Conservation (phyloP, 148 eudicot species). For the Agrostemma githago region DNA sequence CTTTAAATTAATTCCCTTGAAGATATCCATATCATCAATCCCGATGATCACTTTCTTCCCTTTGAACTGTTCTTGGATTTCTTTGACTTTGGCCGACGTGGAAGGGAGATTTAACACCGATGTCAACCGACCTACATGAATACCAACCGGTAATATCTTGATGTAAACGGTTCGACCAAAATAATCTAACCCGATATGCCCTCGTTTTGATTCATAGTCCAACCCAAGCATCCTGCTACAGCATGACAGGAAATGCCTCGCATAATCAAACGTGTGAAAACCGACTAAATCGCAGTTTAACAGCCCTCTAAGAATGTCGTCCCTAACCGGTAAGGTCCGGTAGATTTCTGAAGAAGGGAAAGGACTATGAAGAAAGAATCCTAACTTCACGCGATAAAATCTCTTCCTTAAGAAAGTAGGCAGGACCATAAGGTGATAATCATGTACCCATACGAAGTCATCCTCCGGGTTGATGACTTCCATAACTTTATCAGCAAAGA, state of each 20-base stretch:
- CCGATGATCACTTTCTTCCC: slow-evolving; percentile 59
- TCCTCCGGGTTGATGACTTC: slow-evolving; percentile 70
- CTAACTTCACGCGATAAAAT: slow-evolving; percentile 58
- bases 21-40: slow-evolving; percentile 77
- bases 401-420: slow-evolving; percentile 71
- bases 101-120: slow-evolving; percentile 50
- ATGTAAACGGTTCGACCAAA: slow-evolving; percentile 73
- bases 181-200: slow-evolving; percentile 71
- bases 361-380: slow-evolving; percentile 73
- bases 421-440: slow-evolving; percentile 65
- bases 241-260: slow-evolving; percentile 70
- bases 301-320: slow-evolving; percentile 65
- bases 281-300: slow-evolving; percentile 67
- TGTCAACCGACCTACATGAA: slow-evolving; percentile 58
- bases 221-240: slow-evolving; percentile 81
- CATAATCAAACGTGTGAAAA: slow-evolving; percentile 76
- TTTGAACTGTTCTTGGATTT: slow-evolving; percentile 48
- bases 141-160: slow-evolving; percentile 67
- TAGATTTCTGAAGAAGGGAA: slow-evolving; percentile 80
- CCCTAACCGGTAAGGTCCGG: slow-evolving; percentile 68
- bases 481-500: slow-evolving; percentile 70
- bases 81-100: slow-evolving; percentile 44
- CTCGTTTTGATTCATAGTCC: slow-evolving; percentile 75
- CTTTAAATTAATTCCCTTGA: slow-evolving; percentile 72
- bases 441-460: slow-evolving; percentile 72